A percentile compares a stretch with the other conserved stretches of the same genome.
Conservation (phyloP, 129 eudicot genomes). For the Oenanthe sinensis region DNA sequence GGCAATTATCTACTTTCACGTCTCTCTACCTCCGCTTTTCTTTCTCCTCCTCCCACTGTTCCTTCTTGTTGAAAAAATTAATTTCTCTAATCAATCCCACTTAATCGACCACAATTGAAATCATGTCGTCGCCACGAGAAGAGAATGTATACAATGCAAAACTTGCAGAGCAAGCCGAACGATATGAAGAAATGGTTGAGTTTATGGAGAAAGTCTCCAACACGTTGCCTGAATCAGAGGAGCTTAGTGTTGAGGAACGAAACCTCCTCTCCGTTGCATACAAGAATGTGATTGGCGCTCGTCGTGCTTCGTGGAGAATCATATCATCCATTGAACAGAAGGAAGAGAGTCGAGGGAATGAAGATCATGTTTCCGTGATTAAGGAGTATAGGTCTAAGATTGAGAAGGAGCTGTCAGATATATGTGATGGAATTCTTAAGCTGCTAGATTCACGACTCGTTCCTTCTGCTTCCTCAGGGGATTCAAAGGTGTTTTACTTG, state of each 20-base stretch:
- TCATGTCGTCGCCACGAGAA: not conserved
- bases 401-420: not conserved
- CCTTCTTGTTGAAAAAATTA: not conserved
- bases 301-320: not conserved
- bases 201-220: not conserved
- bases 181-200: not conserved
- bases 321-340: not conserved
- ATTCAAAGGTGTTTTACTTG: not conserved
- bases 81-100: not conserved
- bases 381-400: conserved; percentile 1
- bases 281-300: conserved; percentile 2
- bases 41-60: not conserved
- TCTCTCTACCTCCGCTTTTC: not conserved
- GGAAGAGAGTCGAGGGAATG: conserved; percentile 1
- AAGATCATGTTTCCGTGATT: not conserved
- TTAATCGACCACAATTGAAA: not conserved
- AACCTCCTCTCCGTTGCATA: not conserved
- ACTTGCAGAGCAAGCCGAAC: conserved; percentile 4
- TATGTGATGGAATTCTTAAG: not conserved
- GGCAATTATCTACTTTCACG: not conserved
- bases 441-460: not conserved
- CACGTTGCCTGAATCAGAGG: not conserved
- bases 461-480: not conserved
- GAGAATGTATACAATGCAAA: not conserved
- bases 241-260: not conserved